Evolutionary conservation across 176 grass and related monocot species (phyloP), one percentile per base, ranked within the genome.

Genomic region (Triticum turgidum): DNA sequence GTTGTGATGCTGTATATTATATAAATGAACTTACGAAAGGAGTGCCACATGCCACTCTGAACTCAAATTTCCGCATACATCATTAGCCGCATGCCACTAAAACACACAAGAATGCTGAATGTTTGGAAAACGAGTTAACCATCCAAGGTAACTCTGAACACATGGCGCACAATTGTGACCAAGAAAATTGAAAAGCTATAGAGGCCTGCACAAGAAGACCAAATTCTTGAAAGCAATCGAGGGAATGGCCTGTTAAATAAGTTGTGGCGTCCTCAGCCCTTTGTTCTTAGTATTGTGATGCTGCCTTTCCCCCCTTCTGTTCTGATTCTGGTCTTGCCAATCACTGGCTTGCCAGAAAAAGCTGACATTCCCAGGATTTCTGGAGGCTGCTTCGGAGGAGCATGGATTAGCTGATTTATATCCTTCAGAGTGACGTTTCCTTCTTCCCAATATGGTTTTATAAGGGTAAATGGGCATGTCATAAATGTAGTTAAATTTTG

Each of bases 251-350:
- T 47, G 47, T 74, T 54, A 89, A 80, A 83, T 69, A 81, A 76
- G 47, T 18, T 32, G 34, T 70, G 24, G 15, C 45, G 39, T 29
- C 56, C 37, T 98, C 93, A 92, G 76, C 89, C 91, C 76, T 94
- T 95, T 8, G 96, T 98, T 89, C 91, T 94, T 68, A 98, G 49
- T 87, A 98, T 92, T 32, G 96, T 98, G 81, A 98, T 96, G 91
- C 96, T 92, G 76, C 96, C 96, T 89, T 91, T 96, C 9, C 93
- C 96, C n/a, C 92, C 91, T 68, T 92, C 92, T 45, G 93, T 98
- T 69, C 78, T 88, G 78, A 98, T 94, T 78, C 93, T 95, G 73
- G 92, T 98, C 84, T 98, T 94, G 78, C 90, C 91, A 61, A 96
- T 88, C 21, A 98, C 90, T 17, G 91, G 96, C 85, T 98, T 98